Conservation (phyloP, 108 stramenopile genomes). For the Asterionellopsis glacialis region DNA sequence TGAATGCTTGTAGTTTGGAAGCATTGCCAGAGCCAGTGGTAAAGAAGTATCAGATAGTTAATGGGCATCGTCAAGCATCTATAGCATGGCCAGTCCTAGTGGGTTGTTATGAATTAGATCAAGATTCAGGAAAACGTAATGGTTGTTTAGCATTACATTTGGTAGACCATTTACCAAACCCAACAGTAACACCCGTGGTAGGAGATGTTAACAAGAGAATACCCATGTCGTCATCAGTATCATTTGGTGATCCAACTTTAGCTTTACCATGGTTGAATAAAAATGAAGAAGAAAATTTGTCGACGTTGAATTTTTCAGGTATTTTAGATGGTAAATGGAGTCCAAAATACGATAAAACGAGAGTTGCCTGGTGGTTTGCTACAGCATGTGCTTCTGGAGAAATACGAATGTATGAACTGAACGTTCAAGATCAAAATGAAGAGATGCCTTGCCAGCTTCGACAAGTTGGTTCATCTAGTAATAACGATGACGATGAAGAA, state of each 20-base stretch:
- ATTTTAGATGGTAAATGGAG: slow-evolving; percentile 85
- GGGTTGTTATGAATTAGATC: slow-evolving; percentile 77
- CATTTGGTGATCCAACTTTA: background rate
- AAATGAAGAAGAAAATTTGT: too few species aligned
- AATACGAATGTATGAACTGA: slow-evolving; percentile 16
- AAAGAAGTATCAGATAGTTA: background rate
- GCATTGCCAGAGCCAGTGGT: slow-evolving; percentile 19
- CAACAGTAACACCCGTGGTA: slow-evolving; percentile 4
- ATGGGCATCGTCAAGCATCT: background rate
- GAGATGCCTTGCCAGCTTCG: background rate
- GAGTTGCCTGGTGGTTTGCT: slow-evolving; percentile 20
- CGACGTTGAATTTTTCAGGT: slow-evolving; percentile 23
- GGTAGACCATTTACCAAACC: background rate
- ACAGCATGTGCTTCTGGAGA: slow-evolving; percentile 52
- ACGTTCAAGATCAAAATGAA: slow-evolving; percentile 1
- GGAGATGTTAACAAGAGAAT: background rate
- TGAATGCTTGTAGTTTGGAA: slow-evolving; percentile 79
- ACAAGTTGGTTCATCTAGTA: slow-evolving; percentile 2
- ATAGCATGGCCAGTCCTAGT: slow-evolving; percentile 40
- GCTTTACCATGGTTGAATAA: background rate
- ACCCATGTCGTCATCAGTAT: slow-evolving; percentile 1
- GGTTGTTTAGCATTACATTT: slow-evolving; percentile 34
- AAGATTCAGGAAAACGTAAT: slow-evolving; percentile 13
- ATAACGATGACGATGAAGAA: background rate
- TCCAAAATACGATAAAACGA: background rate